Base-by-base conservation (phyloP, 495 filamentous ascomycete species). In the Glutinoglossum americanum region DNA sequence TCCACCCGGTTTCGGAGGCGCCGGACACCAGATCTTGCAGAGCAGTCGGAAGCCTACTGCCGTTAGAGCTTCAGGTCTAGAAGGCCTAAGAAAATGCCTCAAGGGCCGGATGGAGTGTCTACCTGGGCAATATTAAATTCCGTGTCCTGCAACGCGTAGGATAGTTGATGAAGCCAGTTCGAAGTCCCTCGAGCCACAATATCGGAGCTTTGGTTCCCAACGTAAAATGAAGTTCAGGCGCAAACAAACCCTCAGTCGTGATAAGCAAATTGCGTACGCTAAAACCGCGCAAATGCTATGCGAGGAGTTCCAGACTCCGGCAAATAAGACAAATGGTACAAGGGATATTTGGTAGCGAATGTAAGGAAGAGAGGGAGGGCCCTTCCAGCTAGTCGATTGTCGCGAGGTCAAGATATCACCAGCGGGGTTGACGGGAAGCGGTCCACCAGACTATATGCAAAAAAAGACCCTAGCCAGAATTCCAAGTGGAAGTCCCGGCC, bases 371-470 rank as follows among this genome's bases (percentile, higher is more conserved):
- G 49, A 28, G 25, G 17, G 15, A 53, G 28, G 3, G 49, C 6
- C 49, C 47, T 51, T 51, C 8, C 28, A 53, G 25, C 26, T 51
- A n/a, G n/a, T 48, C 17, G 21, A 21, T n/a, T n/a, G 47, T 51
- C 21, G 11, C 28, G 49, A 53, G 28, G 25, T n/a, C 23, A 17
- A 53, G 49, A 30, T 53, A 53, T 45, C 41, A 4, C 30, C 23
- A 17, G 49, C 49, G 49, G 49, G 49, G 49, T 51, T 28, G 26
- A 51, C 21, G 47, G 47, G 8, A 25, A 51, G 26, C 47, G 21
- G 47, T 23, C 47, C 47, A 51, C 47, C 7, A n/a, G 47, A 51
- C 47, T 51, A 51, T 51, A 51, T 51, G 47, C 47, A 51, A 51
- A 28, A 25, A 15, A 10, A 25, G 7, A 25, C 19, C 23, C 28